Evolutionary conservation across 2,329 filamentous ascomycete genomes (phyloP).

Genomic region (Neonectria hederae): DNA sequence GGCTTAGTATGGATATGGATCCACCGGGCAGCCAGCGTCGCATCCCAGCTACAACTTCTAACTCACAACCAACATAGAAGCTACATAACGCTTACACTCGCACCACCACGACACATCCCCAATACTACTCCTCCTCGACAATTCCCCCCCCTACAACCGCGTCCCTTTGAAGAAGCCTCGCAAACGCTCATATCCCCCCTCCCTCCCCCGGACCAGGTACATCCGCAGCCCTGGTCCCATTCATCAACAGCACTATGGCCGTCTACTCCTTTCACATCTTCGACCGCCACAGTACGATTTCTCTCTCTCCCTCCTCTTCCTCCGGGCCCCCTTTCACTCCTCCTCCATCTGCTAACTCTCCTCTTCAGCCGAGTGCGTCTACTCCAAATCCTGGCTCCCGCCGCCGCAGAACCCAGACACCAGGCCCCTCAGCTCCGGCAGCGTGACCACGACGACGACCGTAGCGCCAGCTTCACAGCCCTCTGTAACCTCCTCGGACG

Average conservation of each 20-base stretch:
- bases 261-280: conserved; percentile 99
- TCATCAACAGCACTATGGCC: conserved; percentile 69
- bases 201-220: not conserved
- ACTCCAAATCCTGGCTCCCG: conserved; percentile 85
- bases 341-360: conserved; percentile 1
- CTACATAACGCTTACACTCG: not conserved
- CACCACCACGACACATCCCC: not conserved
- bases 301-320: not conserved
- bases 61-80: not conserved
- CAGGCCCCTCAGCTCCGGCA: conserved; percentile 48
- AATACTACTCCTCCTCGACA: not conserved
- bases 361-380: conserved; percentile 89
- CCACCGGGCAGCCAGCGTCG: not conserved
- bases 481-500: conserved; percentile 66
- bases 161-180: not conserved
- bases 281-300: conserved; percentile 86
- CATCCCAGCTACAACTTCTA: not conserved
- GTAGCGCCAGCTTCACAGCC: conserved; percentile 27
- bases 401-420: conserved; percentile 50
- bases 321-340: conserved; percentile 16
- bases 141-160: not conserved
- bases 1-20: not conserved
- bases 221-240: conserved; percentile 2
- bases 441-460: conserved; percentile 48
- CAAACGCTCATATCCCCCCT: not conserved